Base-by-base conservation (phyloP, 345 rosid genomes). In the Hibiscus syriacus region DNA sequence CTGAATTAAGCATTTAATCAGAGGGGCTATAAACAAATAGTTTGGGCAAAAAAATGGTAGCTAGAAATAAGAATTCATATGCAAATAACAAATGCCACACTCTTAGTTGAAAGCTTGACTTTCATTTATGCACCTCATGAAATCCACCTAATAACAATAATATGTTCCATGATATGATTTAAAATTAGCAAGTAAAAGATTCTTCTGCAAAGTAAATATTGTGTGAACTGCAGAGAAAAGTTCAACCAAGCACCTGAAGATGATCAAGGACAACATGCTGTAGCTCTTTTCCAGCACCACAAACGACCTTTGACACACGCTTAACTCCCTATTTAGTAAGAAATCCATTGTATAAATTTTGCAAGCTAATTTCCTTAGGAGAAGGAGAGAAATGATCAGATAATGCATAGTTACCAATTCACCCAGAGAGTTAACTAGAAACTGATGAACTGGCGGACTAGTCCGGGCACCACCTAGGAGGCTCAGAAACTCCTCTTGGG, bases 261-360 rank as follows among this genome's bases (percentile, higher is more conserved):
- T 93, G 94, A 79, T 90, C 83, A 55, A 85, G 92, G 75, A 93
- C 86, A 71, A 93, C 76, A 52, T 65, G 82, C 79, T 90, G 92
- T 72, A 93, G 94, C 73, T 90, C 98, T 89, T 84, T 93, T 76
- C 90, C 96, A 50, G 96, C 89, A 76, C 94, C 90, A 79, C 92
- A 80, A 67, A 86, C 88, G 56, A 80, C 83, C 78, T 90, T 93
- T 62, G 86, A 82, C 36, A 89, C 86, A n/a, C 92, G 90, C 83
- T 93, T 93, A 73, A 86, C 80, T 56, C 92, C 96, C 98, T 93
- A 77, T 70, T 58, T n/a, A 20, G 46, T 52, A 74, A 74, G 65
- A 70, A 55, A 71, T 2, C 55, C 48, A 72, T 49, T 58, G 64
- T 80, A 69, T 56, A 19, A 66, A 53, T 39, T 19, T 36, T 45